Conservation (phyloP, 805 yeast genomes). For the Candida sithepensis region DNA sequence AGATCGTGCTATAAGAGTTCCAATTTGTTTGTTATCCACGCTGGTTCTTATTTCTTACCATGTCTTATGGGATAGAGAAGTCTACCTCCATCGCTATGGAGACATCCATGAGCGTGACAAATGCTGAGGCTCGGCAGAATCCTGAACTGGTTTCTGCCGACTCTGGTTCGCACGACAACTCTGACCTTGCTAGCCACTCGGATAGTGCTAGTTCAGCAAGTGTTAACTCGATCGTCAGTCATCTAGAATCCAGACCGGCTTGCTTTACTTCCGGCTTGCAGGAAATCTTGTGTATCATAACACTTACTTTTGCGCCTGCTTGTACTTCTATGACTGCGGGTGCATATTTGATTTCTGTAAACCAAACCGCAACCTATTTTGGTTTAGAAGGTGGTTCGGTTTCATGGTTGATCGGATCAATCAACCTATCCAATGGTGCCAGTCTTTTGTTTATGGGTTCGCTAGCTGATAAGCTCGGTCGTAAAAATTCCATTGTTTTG, state of each 20-base stretch:
- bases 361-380: slow-evolving; percentile 25
- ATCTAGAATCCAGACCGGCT: slow-evolving; percentile 26
- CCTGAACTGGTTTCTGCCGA: neutral
- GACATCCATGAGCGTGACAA: neutral
- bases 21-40: neutral
- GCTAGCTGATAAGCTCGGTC: slow-evolving; percentile 35
- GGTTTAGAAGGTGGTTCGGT: slow-evolving; percentile 31
- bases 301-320: slow-evolving; percentile 31
- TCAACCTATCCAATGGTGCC: slow-evolving; percentile 33
- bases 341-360: slow-evolving; percentile 28
- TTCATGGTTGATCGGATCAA: slow-evolving; percentile 34
- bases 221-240: neutral
- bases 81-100: neutral
- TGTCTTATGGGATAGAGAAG: neutral
- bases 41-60: neutral
- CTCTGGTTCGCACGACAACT: neutral
- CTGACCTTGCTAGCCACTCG: neutral
- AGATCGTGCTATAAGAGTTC: neutral
- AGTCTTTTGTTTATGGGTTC: slow-evolving; percentile 34
- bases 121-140: neutral
- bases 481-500: slow-evolving; percentile 28
- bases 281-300: slow-evolving; percentile 26
- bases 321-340: slow-evolving; percentile 29
- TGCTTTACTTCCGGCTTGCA: slow-evolving; percentile 26
- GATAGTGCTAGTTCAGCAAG: neutral